Conservation (phyloP, 805 yeast species). For the Lipomyces orientalis region DNA sequence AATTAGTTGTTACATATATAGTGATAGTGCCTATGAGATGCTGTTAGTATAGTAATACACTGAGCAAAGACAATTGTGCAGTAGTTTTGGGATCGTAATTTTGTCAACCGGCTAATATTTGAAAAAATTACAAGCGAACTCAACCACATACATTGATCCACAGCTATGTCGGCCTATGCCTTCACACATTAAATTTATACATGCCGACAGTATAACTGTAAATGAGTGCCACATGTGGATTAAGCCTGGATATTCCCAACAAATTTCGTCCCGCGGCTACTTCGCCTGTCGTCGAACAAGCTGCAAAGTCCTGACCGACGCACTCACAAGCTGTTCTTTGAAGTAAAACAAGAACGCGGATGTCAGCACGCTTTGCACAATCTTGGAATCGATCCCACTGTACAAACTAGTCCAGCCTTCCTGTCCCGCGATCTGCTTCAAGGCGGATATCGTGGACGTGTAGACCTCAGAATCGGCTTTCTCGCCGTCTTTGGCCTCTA, state of each 20-base stretch:
- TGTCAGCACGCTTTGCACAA: constrained; percentile 81
- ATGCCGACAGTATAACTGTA: neutral
- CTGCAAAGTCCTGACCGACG: constrained; percentile 16
- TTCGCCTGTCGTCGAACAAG: constrained; percentile 3
- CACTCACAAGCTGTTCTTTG: constrained; percentile 76
- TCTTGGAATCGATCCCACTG: constrained; percentile 78
- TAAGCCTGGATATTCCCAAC: neutral
- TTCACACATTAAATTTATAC: neutral
- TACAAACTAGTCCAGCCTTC: constrained; percentile 83
- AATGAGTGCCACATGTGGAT: neutral
- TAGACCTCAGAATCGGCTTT: constrained; percentile 21
- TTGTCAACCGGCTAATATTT: too few relatives aligned
- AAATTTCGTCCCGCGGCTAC: neutral
- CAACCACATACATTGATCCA: too few relatives aligned
- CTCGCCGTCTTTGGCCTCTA: constrained; percentile 47
- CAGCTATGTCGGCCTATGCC: neutral
- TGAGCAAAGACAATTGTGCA: neutral
- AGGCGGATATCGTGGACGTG: constrained; percentile 44
- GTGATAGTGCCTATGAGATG: neutral
- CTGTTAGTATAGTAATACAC: neutral
- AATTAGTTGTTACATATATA: constrained; percentile 2
- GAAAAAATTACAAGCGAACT: too few relatives aligned
- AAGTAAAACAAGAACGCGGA: constrained; percentile 90
- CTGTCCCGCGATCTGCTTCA: constrained; percentile 61
- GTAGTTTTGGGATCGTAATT: neutral